Percentiles rank a stretch among this genome's conserved stretches.
phyloP scores from a whole-genome alignment of 345 rosid species.

The Acer campestre region DNA sequence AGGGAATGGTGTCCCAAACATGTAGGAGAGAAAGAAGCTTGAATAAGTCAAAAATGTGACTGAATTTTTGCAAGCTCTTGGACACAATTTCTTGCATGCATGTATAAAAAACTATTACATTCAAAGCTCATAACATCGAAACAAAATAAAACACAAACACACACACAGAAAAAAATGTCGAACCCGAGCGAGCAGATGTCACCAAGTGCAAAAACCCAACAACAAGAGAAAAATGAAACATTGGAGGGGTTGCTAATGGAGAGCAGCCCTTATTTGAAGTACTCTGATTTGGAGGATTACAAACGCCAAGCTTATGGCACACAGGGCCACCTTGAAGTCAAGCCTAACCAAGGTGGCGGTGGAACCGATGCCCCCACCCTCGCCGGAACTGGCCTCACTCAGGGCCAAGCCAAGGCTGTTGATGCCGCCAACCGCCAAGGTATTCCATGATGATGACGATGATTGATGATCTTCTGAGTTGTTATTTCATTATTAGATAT shows the following conservation, averaged over 20 bases:
- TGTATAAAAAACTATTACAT: background rate
- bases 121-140: background rate
- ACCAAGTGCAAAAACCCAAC: background rate
- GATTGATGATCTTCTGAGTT: background rate
- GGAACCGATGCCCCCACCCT: conserved; percentile 56
- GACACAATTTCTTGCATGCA: background rate
- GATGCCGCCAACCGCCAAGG: conserved; percentile 32
- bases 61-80: conserved; percentile 2
- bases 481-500: background rate
- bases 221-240: conserved; percentile 10
- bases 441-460: conserved; percentile 6
- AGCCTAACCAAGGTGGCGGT: conserved; percentile 44
- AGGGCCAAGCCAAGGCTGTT: background rate
- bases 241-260: conserved; percentile 44
- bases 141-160: background rate
- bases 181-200: background rate
- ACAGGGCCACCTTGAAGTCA: conserved; percentile 49
- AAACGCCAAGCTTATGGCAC: conserved; percentile 49
- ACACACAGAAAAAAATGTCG: background rate
- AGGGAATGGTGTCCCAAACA: background rate
- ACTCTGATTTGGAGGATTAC: conserved; percentile 47
- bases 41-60: conserved; percentile 8
- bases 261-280: conserved; percentile 50
- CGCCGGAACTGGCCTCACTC: conserved; percentile 31
- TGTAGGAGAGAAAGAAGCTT: background rate